Evolutionary conservation across 805 yeast genomes (phyloP).

Genomic region (Pichia insulana): DNA sequence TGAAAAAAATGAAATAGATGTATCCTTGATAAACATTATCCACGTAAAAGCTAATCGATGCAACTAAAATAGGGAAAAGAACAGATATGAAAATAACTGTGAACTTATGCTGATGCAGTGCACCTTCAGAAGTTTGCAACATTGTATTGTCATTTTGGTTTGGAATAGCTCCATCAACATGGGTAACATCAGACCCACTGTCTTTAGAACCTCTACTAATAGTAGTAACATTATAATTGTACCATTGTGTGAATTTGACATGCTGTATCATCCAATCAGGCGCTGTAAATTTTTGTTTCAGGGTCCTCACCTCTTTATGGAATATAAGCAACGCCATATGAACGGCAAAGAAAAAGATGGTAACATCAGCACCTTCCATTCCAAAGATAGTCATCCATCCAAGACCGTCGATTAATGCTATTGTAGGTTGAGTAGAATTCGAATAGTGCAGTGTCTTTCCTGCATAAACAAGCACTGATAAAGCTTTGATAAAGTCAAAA

Average conservation of each 20-base stretch:
- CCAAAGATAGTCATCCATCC: conserved; percentile 79
- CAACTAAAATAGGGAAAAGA: conserved; percentile 61
- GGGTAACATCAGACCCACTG: neutral
- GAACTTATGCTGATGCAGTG: conserved; percentile 51
- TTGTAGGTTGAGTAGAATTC: conserved; percentile 3
- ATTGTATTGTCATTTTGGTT: neutral
- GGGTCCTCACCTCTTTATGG: conserved; percentile 23
- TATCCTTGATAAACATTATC: conserved; percentile 50
- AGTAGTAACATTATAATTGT: no score
- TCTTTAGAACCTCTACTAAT: no score
- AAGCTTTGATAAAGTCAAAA: conserved; percentile 69
- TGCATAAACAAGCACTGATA: conserved; percentile 62
- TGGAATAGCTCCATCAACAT: neutral
- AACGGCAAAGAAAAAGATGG: conserved; percentile 72
- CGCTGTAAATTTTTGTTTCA: neutral
- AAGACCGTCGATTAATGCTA: conserved; percentile 47
- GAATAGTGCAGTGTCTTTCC: conserved; percentile 9
- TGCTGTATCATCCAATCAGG: no score
- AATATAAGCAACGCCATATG: conserved; percentile 74
- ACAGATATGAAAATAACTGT: conserved; percentile 51
- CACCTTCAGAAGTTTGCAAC: conserved; percentile 46
- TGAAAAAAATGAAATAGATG: conserved; percentile 68
- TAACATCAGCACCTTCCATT: conserved; percentile 80
- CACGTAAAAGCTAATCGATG: conserved; percentile 47
- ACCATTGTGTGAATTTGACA: neutral